Percentiles rank a stretch among this genome's conserved stretches.
Conservation (phyloP, 352 stramenopile genomes). For the Phytophthora pistaciae region DNA sequence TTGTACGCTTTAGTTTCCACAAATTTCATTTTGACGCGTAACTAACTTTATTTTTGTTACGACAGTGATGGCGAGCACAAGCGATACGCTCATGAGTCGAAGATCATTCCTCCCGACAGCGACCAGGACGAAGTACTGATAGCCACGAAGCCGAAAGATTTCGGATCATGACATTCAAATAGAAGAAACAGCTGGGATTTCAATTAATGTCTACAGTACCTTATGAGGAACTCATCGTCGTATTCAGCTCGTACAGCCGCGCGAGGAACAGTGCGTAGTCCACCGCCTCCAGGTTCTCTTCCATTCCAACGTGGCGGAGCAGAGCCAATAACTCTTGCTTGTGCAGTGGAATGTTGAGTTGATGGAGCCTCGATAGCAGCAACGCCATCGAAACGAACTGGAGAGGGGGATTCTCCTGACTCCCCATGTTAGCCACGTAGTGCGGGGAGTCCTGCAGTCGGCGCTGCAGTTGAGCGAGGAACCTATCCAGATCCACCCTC, state of each 20-base stretch:
- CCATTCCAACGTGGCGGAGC: conserved; percentile 66
- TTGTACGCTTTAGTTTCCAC: conserved; percentile 34
- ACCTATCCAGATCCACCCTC: conserved; percentile 58
- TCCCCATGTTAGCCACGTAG: conserved; percentile 4
- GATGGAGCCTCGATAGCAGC: conserved; percentile 52
- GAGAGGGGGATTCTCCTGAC: conserved; percentile 1
- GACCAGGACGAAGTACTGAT: conserved; percentile 4
- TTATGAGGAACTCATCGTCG: conserved; percentile 1
- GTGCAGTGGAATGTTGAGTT: conserved; percentile 53
- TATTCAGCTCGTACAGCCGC: conserved; percentile 48
- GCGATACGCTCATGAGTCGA: conserved; percentile 50
- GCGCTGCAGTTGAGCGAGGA: conserved; percentile 47
- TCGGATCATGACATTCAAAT: not conserved
- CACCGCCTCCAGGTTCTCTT: conserved; percentile 41
- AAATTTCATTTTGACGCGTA: not conserved
- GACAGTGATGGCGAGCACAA: conserved; percentile 71
- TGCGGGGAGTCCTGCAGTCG: conserved; percentile 39
- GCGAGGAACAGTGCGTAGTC: conserved; percentile 55
- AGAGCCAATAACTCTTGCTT: conserved; percentile 46
- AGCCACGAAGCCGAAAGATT: not conserved
- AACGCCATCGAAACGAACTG: conserved; percentile 35
- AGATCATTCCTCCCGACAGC: conserved; percentile 13
- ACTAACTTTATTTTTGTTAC: conserved; percentile 1
- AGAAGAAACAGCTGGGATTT: no score
- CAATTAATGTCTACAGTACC: no score